Base-by-base conservation (phyloP, 2,329 filamentous ascomycete genomes). In the Aspergillus pseudoterreus region DNA sequence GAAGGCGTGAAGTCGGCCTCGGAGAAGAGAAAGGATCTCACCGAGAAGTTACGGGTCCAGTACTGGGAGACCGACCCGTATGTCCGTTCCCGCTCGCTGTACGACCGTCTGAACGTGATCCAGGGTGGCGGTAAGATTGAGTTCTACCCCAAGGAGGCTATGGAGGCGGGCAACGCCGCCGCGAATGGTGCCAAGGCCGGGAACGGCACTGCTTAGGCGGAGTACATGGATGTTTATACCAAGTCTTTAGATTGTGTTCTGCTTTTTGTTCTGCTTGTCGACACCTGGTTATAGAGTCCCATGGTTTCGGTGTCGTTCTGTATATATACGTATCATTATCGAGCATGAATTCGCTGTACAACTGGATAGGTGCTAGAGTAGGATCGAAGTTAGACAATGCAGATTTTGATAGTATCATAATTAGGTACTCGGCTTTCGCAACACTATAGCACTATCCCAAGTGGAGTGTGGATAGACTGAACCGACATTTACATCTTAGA, bases 11-110 rank as follows among this genome's bases (percentile, higher is more conserved):
- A 73, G 21, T 68, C 75, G 6, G 67, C 82, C 47, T 81, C 82
- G 66, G 72, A 75, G 44, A 80, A 82, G 68, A 78, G 90, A 50
- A 75, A 82, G 35, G 72, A 75, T 2, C 63, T 94, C 24, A 85
- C 88, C 2, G 78, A 78, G 46, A 73, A 81, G 56, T 66, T 97
- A 60, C 79, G 79, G 55, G 78, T 80, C 44, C 88, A 88, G 60
- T 99, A 97, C 74, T 99, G 94, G 92, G 79, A 80, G 36, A 71
- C 96, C 47, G 94, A 99, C 72, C 90, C 90, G 0, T 95, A 92
- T 68, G 69, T 97, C 27, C 80, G 94, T 36, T 90, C 92, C 11
- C 81, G 86, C 63, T 88, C 85, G n/a, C 72, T 90, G 54, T 96
- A 96, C 62, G 94, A 99, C 69, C 82, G 94, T 54, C 80, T 79